A percentile compares a stretch with the other conserved stretches of the same genome.
Evolutionary conservation across 2,329 filamentous ascomycete genomes (phyloP).

Genomic region (Fonsecaea nubica): DNA sequence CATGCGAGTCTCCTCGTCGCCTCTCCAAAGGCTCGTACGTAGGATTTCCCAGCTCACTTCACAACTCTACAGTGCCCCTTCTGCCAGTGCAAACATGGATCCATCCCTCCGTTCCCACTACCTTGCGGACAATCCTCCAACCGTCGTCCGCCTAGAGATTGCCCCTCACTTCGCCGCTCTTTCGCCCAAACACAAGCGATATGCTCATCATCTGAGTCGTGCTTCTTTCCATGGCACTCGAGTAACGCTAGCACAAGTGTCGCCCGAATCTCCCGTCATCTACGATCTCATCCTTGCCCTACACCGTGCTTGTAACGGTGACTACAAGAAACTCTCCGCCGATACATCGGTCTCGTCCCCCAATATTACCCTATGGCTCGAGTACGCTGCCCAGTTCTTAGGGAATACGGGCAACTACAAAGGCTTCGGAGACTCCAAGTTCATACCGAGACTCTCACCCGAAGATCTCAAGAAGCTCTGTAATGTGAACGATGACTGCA

Average conservation of each 20-base stretch:
- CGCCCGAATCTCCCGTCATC: conserved; percentile 79
- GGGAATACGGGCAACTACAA: conserved; percentile 87
- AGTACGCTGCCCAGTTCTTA: conserved; percentile 79
- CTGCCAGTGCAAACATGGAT: conserved; percentile 46
- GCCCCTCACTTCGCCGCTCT: conserved; percentile 84
- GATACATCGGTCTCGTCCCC: conserved; percentile 69
- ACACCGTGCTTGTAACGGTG: conserved; percentile 68
- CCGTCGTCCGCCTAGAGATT: conserved; percentile 85
- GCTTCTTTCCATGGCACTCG: conserved; percentile 78
- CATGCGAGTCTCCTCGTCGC: conserved; percentile 19
- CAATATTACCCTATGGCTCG: conserved; percentile 71
- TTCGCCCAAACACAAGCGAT: conserved; percentile 74
- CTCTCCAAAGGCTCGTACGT: conserved; percentile 20
- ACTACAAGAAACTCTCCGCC: conserved; percentile 72
- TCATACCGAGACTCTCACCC: conserved; percentile 73
- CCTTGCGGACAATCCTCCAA: conserved; percentile 87
- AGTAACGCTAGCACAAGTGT: conserved; percentile 80
- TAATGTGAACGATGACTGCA: conserved; percentile 63
- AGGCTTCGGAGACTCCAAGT: conserved; percentile 84
- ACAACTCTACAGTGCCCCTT: conserved; percentile 8
- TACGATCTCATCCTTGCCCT: conserved; percentile 80
- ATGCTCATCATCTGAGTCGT: conserved; percentile 83
- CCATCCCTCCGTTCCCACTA: conserved; percentile 66
- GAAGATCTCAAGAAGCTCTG: conserved; percentile 70
- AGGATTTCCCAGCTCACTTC: conserved; percentile 28